phyloP scores from a whole-genome alignment of 176 grass and related monocot species.

The Canna indica region DNA sequence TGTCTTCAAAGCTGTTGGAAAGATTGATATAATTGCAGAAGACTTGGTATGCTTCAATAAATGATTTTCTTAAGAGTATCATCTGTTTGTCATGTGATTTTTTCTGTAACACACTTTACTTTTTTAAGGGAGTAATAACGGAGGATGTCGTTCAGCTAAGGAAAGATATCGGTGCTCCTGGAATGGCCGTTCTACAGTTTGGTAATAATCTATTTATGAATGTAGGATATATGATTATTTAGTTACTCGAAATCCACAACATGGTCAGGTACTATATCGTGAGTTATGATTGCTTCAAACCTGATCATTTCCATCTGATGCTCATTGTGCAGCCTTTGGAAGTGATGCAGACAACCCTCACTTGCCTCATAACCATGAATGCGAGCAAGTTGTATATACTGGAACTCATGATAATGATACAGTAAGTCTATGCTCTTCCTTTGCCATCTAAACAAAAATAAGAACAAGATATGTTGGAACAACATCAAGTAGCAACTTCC shows the following conservation, averaged over 20 bases:
- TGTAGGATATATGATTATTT: not conserved
- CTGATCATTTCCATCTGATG: not conserved
- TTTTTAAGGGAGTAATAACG: conserved; percentile 80
- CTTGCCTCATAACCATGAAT: conserved; percentile 90
- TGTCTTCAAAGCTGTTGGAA: conserved; percentile 66
- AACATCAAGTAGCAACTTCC: not conserved
- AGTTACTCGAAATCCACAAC: not conserved
- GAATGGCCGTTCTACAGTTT: conserved; percentile 97
- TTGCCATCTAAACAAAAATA: not conserved
- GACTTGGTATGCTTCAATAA: conserved; percentile 50
- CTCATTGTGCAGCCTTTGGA: conserved; percentile 49
- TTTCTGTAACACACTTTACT: conserved; percentile 1
- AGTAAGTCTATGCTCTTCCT: conserved; percentile 23
- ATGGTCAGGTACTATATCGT: not conserved
- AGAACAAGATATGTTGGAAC: not conserved
- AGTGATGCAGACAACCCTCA: conserved; percentile 74
- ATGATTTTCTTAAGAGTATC: not conserved
- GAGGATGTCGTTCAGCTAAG: conserved; percentile 87
- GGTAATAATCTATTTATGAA: conserved; percentile 29
- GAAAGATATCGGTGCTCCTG: conserved; percentile 78
- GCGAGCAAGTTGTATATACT: conserved; percentile 91
- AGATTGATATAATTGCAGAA: conserved; percentile 79
- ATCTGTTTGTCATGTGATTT: not conserved
- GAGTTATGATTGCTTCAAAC: not conserved
- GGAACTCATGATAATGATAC: conserved; percentile 98